Base-by-base conservation (phyloP, 306 rosid genomes). In the Malus fusca region DNA sequence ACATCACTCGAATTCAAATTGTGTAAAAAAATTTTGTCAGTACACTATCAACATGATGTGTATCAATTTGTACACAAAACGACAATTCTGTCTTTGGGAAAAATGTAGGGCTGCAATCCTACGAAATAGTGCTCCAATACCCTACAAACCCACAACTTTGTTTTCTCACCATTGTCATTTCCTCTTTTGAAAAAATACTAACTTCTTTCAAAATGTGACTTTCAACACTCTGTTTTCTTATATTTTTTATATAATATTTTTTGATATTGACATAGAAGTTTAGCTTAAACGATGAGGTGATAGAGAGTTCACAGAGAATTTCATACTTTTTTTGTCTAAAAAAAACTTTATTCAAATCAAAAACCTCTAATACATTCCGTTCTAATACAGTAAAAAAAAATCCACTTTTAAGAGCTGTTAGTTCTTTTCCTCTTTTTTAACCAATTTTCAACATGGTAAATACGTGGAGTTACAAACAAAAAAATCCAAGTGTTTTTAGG, bases 81-180 rank as follows among this genome's bases (percentile, higher is more conserved):
- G 80, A 75, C 80, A 71, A 75, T 35, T 53, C 43, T 28, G 51
- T 51, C 26, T 33, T 25, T 13, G 8, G n/a, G 26, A 3, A 42
- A 73, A 22, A 67, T 68, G 75, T 71, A 22, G 72, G 83, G 78
- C 83, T 60, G 71, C 72, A 66, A 75, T 66, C 52, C 69, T 66
- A 58, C 15, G 14, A 43, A 10, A 52, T 4, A 8, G 40, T n/a
- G 13, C 68, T 25, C 31, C 74, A 60, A 18, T 17, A 14, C 28
- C 40, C 31, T 15, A 15, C 21, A 13, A 11, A 8, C 11, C 52
- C 15, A 31, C 14, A 31, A 63, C 75, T 17, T 23, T 25, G 22
- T 65, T 22, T 42, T 66, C 8, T n/a, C 13, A 70, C 58, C 11
- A 7, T 4, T 1, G 30, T 46, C 65, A 48, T 12, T 17, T 17